Evolutionary conservation across 257 asterid genomes (phyloP).

Genomic region (Solanum rostratum): DNA sequence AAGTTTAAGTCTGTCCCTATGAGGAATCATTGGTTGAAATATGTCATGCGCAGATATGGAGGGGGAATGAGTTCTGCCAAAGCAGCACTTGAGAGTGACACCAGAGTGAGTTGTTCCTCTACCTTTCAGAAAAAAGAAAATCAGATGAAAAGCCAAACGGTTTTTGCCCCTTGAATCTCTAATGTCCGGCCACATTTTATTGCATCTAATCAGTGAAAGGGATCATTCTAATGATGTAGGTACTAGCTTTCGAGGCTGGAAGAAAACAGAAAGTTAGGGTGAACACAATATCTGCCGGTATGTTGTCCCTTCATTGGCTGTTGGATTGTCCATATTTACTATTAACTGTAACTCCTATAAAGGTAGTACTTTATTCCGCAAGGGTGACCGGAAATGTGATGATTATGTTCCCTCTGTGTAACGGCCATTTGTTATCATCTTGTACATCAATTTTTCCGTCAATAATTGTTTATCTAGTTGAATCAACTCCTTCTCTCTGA

Average conservation of each 20-base stretch:
- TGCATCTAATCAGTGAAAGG: neutral
- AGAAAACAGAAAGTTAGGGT: conserved; percentile 80
- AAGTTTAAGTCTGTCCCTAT: neutral
- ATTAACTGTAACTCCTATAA: neutral
- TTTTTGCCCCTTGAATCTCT: neutral
- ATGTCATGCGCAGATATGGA: conserved; percentile 42
- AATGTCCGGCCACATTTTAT: neutral
- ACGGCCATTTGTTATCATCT: neutral
- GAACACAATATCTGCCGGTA: conserved; percentile 93
- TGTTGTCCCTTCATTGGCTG: neutral
- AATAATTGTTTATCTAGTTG: neutral
- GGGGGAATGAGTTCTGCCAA: conserved; percentile 97
- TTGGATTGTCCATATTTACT: neutral
- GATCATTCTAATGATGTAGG: conserved; percentile 27
- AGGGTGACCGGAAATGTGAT: neutral
- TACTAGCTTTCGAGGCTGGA: conserved; percentile 92
- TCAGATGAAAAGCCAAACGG: neutral
- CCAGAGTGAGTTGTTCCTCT: conserved; percentile 39
- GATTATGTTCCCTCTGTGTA: neutral
- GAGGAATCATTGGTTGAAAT: neutral
- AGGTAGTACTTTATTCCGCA: neutral
- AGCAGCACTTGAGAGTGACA: conserved; percentile 87
- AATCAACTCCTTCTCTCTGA: neutral
- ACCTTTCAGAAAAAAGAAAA: neutral
- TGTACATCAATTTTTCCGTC: neutral